Conservation (phyloP, 352 stramenopile genomes). For the Elongisporangium anandrum region DNA sequence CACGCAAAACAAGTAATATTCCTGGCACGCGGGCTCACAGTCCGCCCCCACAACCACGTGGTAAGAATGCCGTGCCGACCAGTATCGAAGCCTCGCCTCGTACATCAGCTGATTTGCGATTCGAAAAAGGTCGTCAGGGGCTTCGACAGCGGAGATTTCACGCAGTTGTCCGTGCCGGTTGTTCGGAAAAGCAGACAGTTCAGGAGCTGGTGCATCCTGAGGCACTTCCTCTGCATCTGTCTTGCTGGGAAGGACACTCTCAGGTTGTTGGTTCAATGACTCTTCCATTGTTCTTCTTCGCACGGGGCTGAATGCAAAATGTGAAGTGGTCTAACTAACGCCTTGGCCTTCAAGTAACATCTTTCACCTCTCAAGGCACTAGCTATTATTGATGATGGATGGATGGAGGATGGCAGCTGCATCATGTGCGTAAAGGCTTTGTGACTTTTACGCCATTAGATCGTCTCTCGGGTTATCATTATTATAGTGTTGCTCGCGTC, state of each 20-base stretch:
- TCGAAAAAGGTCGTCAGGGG: background rate
- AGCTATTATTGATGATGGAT: too few species aligned
- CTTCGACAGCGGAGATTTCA: background rate
- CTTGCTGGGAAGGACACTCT: too few species aligned
- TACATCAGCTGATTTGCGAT: background rate
- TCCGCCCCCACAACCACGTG: background rate
- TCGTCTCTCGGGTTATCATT: too few species aligned
- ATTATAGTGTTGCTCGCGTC: too few species aligned
- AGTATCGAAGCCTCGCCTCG: background rate
- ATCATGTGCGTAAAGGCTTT: too few species aligned
- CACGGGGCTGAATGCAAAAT: background rate
- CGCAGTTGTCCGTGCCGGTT: background rate
- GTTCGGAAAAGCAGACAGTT: background rate
- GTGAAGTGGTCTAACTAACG: background rate
- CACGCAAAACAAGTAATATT: background rate
- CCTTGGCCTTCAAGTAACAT: too few species aligned
- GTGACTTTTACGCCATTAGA: too few species aligned
- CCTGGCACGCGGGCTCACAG: background rate
- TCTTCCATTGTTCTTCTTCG: background rate
- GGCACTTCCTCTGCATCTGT: too few species aligned
- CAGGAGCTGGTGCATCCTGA: background rate
- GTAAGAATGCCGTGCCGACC: background rate
- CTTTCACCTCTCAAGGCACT: too few species aligned
- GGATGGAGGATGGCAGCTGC: too few species aligned
- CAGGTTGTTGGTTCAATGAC: background rate